phyloP scores from a whole-genome alignment of 352 stramenopile species.

The Phytopythium cucurbitacearum region DNA sequence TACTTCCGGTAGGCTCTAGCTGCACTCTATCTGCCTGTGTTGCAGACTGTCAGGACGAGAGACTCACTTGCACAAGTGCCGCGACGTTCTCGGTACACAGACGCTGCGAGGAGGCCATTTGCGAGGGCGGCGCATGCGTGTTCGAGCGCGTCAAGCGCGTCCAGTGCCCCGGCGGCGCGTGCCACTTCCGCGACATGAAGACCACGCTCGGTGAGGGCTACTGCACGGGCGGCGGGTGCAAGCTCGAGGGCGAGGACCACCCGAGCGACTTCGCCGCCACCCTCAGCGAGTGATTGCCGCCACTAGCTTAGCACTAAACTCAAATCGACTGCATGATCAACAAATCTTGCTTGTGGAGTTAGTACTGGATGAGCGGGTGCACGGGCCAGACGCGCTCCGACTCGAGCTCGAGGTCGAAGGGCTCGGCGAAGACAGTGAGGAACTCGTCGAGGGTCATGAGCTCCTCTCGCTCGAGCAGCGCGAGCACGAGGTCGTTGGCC shows the following conservation, averaged over 20 bases:
- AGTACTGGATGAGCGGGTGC: conserved; percentile 67
- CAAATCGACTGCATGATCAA: neutral
- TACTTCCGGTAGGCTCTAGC: conserved; percentile 33
- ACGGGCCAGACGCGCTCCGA: conserved; percentile 74
- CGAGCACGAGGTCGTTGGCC: conserved; percentile 47
- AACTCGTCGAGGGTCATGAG: conserved; percentile 66
- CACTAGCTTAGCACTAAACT: neutral
- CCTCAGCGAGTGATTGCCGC: conserved; percentile 34
- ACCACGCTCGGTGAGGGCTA: conserved; percentile 46
- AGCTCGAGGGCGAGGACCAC: conserved; percentile 36
- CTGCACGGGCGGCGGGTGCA: conserved; percentile 49
- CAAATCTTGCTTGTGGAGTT: neutral
- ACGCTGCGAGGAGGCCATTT: conserved; percentile 42
- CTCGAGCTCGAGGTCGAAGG: conserved; percentile 49
- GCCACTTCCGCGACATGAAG: conserved; percentile 40
- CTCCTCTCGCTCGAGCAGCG: conserved; percentile 49
- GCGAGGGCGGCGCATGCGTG: conserved; percentile 44
- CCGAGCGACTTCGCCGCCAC: conserved; percentile 29
- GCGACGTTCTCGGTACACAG: conserved; percentile 31
- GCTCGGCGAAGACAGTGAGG: conserved; percentile 31
- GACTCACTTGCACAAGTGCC: conserved; percentile 10
- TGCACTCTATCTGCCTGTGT: neutral
- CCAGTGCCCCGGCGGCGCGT: conserved; percentile 45
- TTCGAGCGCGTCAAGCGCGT: conserved; percentile 35
- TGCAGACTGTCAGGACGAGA: neutral